These are phyloP conservation scores for Exutisphaerella laricina DNA, from an alignment of 2,329 filamentous ascomycete genomes.

Conservation along the genomic window DNA sequence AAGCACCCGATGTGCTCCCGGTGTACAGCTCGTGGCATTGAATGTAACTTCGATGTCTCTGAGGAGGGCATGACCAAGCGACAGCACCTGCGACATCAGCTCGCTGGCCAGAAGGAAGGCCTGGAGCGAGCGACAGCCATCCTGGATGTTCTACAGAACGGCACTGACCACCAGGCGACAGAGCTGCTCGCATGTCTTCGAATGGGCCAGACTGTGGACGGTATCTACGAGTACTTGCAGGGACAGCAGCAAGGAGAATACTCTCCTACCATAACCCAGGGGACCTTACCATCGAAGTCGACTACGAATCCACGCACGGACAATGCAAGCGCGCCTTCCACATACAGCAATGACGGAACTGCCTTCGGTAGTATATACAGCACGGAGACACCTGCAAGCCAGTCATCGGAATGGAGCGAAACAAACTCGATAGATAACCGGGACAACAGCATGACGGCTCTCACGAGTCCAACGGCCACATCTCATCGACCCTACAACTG, in stretches of 20 bases:
- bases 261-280: background rate
- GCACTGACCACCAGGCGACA: constrained; percentile 20
- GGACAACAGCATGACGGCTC: too few relatives aligned
- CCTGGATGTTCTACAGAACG: constrained; percentile 16
- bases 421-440: too few relatives aligned
- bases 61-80: constrained; percentile 22
- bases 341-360: background rate
- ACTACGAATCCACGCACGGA: background rate
- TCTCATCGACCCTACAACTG: background rate
- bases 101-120: constrained; percentile 8
- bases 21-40: constrained; percentile 8
- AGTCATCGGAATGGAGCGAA: background rate
- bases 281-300: background rate
- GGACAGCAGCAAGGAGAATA: background rate
- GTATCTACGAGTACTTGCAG: constrained; percentile 5
- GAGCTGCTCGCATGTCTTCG: constrained; percentile 21
- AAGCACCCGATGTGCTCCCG: constrained; percentile 18
- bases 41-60: constrained; percentile 21
- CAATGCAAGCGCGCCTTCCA: background rate
- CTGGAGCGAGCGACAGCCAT: constrained; percentile 14
- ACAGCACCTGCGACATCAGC: constrained; percentile 19
- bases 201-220: constrained; percentile 17
- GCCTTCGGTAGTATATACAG: background rate
- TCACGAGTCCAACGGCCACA: background rate
- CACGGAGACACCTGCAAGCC: background rate